Evolutionary conservation across 208 protist genomes (phyloP).

Genomic region (Acanthamoeba quina): DNA sequence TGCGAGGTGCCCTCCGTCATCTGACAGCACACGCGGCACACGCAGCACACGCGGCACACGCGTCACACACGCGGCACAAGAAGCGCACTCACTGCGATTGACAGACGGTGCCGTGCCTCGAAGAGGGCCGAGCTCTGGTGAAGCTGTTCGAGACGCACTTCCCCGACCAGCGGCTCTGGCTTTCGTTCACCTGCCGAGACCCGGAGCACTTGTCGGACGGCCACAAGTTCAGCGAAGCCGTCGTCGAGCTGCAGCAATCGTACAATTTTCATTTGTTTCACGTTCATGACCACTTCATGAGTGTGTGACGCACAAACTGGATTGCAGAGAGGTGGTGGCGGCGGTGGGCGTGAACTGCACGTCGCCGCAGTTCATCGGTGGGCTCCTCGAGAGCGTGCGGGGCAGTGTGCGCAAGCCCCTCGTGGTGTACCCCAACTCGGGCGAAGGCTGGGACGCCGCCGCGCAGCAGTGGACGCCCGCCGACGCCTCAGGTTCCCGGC

Average conservation of each 20-base stretch:
- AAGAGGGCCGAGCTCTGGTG: slow-evolving; percentile 32
- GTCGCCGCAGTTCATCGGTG: background rate
- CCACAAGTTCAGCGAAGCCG: background rate
- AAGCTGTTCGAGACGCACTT: slow-evolving; percentile 14
- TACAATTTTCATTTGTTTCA: background rate
- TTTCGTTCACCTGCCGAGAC: slow-evolving; percentile 28
- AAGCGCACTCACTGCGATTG: background rate
- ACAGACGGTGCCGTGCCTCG: slow-evolving; percentile 26
- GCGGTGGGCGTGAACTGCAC: slow-evolving; percentile 67
- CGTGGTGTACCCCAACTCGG: slow-evolving; percentile 64
- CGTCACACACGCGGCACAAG: too few species aligned
- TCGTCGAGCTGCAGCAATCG: background rate
- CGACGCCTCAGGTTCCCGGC: background rate
- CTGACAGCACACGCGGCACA: background rate
- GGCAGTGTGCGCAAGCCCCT: background rate
- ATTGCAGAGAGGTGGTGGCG: background rate
- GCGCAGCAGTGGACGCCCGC: slow-evolving; percentile 24
- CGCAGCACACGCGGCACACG: too few species aligned
- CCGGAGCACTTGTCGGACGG: background rate
- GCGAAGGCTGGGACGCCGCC: slow-evolving; percentile 50
- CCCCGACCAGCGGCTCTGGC: slow-evolving; percentile 19
- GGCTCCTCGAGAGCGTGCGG: background rate
- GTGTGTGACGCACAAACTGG: background rate
- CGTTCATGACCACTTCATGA: background rate
- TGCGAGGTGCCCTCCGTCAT: background rate